Evolutionary conservation across 1,284 basidiomycete species (phyloP).

Genomic region (Volvariella volvacea): DNA sequence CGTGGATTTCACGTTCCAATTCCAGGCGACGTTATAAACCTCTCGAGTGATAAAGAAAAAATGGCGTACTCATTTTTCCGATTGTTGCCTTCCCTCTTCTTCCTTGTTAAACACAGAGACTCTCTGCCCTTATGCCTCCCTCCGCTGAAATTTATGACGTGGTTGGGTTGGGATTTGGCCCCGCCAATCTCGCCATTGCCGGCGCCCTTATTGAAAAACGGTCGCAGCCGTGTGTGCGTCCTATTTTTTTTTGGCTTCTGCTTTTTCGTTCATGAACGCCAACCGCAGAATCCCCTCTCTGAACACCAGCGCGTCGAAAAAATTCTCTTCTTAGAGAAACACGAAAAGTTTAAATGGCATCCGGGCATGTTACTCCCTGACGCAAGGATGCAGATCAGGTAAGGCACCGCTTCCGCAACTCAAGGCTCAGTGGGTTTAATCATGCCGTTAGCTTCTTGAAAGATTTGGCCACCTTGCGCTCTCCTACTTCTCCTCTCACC

Average conservation of each 20-base stretch:
- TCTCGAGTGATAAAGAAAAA: no score
- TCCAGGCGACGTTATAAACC: no score
- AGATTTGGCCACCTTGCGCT: slow-evolving; percentile 52
- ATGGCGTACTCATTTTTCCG: background rate
- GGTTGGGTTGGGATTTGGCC: slow-evolving; percentile 54
- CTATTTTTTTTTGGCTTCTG: background rate
- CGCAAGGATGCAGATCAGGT: slow-evolving; percentile 55
- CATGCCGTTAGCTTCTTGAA: slow-evolving; percentile 41
- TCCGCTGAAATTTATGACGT: slow-evolving; percentile 33
- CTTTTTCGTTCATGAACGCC: background rate
- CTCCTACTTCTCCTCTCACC: slow-evolving; percentile 48
- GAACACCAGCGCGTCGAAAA: slow-evolving; percentile 13
- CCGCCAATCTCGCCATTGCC: slow-evolving; percentile 51
- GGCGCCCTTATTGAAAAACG: slow-evolving; percentile 42
- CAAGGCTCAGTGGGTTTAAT: slow-evolving; percentile 7
- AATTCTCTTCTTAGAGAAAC: slow-evolving; percentile 46
- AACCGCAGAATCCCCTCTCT: slow-evolving; percentile 3
- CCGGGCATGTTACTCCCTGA: slow-evolving; percentile 54
- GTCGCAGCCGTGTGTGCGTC: slow-evolving; percentile 6
- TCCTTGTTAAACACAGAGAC: background rate
- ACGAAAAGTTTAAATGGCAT: slow-evolving; percentile 46
- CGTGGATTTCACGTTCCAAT: no score
- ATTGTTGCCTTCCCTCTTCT: background rate
- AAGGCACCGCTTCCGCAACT: slow-evolving; percentile 11
- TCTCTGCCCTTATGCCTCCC: slow-evolving; percentile 2